Evolutionary conservation across 257 asterid genomes (phyloP).

Genomic region (Ilex aquifolium): DNA sequence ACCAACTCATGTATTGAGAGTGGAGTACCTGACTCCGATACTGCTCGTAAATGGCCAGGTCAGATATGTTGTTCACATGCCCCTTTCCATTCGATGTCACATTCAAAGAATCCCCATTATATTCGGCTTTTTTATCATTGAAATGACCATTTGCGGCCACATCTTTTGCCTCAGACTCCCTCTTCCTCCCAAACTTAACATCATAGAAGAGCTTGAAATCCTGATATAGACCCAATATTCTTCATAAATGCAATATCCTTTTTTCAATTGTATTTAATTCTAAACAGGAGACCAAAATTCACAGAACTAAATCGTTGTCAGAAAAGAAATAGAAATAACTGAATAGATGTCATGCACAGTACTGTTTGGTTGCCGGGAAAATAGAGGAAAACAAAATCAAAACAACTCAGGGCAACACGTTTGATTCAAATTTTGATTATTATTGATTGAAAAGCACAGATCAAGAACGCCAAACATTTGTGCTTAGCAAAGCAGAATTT

Average conservation of each 20-base stretch:
- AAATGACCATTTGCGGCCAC: constrained; percentile 33
- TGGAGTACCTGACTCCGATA: constrained; percentile 54
- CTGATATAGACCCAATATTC: constrained; percentile 39
- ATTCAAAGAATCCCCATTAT: constrained; percentile 26
- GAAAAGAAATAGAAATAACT: background rate
- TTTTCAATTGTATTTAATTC: background rate
- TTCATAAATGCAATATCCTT: constrained; percentile 22
- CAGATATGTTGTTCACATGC: constrained; percentile 48
- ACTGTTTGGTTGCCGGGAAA: background rate
- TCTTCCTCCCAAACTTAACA: constrained; percentile 96
- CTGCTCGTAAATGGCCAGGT: constrained; percentile 82
- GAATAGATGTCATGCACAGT: background rate
- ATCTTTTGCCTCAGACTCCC: constrained; percentile 31
- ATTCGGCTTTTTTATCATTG: background rate
- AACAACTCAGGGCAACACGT: background rate
- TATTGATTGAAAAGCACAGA: no score
- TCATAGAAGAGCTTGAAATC: constrained; percentile 90
- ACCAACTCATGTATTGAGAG: constrained; percentile 7
- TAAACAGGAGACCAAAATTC: constrained; percentile 2
- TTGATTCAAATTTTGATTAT: background rate
- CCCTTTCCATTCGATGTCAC: constrained; percentile 37
- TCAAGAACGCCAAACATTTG: no score
- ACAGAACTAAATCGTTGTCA: constrained; percentile 1
- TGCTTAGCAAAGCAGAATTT: no score
- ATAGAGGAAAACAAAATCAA: background rate